A percentile compares a stretch with the other conserved stretches of the same genome.
phyloP scores from a whole-genome alignment of 2,329 filamentous ascomycete species.

The Aspergillus sp. region DNA sequence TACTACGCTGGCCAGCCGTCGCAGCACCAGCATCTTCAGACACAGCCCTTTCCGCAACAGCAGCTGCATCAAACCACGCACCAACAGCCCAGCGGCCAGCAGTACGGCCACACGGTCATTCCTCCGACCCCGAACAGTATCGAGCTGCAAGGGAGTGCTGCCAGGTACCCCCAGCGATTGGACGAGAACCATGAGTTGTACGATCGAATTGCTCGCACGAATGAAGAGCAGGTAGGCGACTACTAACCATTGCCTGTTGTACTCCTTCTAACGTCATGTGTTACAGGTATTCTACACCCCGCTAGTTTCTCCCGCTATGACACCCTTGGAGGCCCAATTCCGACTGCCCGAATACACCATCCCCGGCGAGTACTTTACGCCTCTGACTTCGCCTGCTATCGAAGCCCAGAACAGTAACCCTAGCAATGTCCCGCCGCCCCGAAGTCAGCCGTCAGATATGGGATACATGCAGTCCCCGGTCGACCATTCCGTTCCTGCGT shows the following conservation, averaged over 20 bases:
- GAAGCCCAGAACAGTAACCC: slow-evolving; percentile 35
- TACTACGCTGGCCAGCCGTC: slow-evolving; percentile 25
- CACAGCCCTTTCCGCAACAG: slow-evolving; percentile 16
- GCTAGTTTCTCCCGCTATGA: slow-evolving; percentile 42
- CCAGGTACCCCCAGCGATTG: slow-evolving; percentile 31
- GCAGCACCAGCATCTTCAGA: slow-evolving; percentile 14
- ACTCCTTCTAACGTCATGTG: slow-evolving; percentile 10
- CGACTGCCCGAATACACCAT: slow-evolving; percentile 39
- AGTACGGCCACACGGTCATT: slow-evolving; percentile 27
- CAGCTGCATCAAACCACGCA: slow-evolving; percentile 19
- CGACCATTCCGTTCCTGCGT: slow-evolving; percentile 27
- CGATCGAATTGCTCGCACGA: slow-evolving; percentile 34
- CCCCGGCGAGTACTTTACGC: slow-evolving; percentile 42
- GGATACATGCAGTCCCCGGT: slow-evolving; percentile 34
- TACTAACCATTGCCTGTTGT: background rate
- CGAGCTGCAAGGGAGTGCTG: slow-evolving; percentile 37
- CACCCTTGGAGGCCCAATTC: slow-evolving; percentile 39
- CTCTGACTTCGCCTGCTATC: slow-evolving; percentile 42
- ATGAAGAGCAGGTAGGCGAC: slow-evolving; percentile 34
- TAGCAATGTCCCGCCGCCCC: slow-evolving; percentile 27
- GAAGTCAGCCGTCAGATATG: slow-evolving; percentile 28
- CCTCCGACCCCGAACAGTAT: slow-evolving; percentile 42
- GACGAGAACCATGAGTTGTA: slow-evolving; percentile 36
- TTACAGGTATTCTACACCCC: slow-evolving; percentile 40
- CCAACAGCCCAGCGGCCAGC: slow-evolving; percentile 13